These are phyloP conservation scores for Orbilia quercus DNA, from an alignment of 2,329 filamentous ascomycete species.

Conservation along the genomic window DNA sequence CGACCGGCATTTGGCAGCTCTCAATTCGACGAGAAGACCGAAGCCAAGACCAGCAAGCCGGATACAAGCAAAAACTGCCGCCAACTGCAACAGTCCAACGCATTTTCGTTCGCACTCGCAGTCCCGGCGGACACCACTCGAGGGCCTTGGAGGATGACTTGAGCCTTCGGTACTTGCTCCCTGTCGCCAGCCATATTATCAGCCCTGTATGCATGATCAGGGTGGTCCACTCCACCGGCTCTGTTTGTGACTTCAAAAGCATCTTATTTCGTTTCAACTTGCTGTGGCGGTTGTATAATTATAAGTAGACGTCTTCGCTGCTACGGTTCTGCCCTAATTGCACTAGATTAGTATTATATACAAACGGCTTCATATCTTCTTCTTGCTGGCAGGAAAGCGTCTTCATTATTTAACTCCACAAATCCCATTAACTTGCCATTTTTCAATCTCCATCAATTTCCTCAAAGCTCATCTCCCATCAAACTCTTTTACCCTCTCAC, in stretches of 20 bases:
- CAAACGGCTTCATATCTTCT: too few relatives aligned
- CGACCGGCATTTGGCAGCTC: constrained; percentile 36
- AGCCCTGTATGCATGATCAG: constrained; percentile 22
- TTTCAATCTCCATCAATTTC: background rate
- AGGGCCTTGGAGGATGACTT: constrained; percentile 32
- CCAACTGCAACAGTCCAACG: constrained; percentile 46
- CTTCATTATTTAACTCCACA: background rate
- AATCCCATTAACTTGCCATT: background rate
- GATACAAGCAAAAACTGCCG: constrained; percentile 10
- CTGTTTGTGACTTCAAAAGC: constrained; percentile 23
- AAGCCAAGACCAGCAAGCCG: constrained; percentile 24
- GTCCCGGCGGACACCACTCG: background rate
- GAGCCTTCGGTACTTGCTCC: constrained; percentile 27
- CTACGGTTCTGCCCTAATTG: too few relatives aligned
- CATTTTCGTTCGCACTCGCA: constrained; percentile 43
- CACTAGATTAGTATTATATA: too few relatives aligned
- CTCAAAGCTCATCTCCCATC: background rate
- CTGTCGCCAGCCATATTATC: constrained; percentile 18
- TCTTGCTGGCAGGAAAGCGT: too few relatives aligned
- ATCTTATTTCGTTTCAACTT: background rate
- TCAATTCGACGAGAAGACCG: constrained; percentile 48
- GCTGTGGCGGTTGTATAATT: background rate
- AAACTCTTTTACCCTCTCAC: background rate
- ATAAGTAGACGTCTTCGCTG: background rate
- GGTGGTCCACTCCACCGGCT: constrained; percentile 24